Evolutionary conservation across 495 filamentous ascomycete species (phyloP), one percentile per base, ranked within the genome.

Genomic region (Elaphomyces granulatus): DNA sequence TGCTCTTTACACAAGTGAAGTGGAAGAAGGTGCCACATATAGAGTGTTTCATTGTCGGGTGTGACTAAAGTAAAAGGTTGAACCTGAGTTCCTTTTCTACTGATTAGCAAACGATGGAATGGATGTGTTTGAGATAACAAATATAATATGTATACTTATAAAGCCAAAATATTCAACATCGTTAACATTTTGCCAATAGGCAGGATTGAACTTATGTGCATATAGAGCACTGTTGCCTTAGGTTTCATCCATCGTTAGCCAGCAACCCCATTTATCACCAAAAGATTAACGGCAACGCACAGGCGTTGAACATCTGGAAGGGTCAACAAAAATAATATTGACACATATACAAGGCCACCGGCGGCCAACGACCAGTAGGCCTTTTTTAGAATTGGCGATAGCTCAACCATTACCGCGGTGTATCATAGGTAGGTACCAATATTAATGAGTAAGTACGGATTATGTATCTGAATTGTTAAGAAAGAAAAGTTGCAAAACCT

Each of bases 141-240:
- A 26, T 4, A 19, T 20, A 20, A 37, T 8, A 18, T 36, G 59
- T 75, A 45, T 55, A 87, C 83, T 83, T 32, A 82, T 65, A 52
- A 90, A 94, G 0, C 86, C 86, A 64, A 85, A 92, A 28, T 73
- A 61, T 48, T 90, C 80, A 0, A 83, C 78, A 20, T 72, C 60
- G 44, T 85, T 76, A 26, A 82, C 41, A 52, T 90, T 68, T 37
- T 79, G 62, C 73, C 76, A 85, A 47, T 71, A 70, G 10, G 70
- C 54, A 0, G 79, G 77, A 45, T 85, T 74, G 40, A 88, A 40
- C 32, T 77, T 77, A 53, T 92, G 77, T 10, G 74, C 76, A 57
- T 92, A 94, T 12, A 94, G 55, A 15, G 75, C 76, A 45, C 84
- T 88, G 49, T 8, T 7, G 23, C 23, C n/a, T n/a, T n/a, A n/a